These are phyloP conservation scores for Nemania sp. DNA, from an alignment of 2,329 filamentous ascomycete genomes.

Conservation along the genomic window DNA sequence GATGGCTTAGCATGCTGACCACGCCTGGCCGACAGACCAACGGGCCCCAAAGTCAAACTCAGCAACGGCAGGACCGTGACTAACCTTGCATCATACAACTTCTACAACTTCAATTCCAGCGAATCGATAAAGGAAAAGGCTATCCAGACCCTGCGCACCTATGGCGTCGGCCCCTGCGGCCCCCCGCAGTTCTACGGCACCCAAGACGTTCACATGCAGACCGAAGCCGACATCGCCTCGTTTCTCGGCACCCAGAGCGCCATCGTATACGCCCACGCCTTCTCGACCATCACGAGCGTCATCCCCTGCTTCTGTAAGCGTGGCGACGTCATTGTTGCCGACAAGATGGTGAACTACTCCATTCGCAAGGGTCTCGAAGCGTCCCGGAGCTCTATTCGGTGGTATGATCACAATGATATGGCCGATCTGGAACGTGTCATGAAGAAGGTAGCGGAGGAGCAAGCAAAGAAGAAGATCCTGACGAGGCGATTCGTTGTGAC, in stretches of 20 bases:
- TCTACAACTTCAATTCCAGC: slow-evolving; percentile 95
- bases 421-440: slow-evolving; percentile 87
- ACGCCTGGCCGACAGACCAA: slow-evolving; percentile 62
- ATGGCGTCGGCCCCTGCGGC: slow-evolving; percentile 94
- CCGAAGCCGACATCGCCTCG: slow-evolving; percentile 88
- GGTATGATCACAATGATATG: slow-evolving; percentile 97
- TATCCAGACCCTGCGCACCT: slow-evolving; percentile 89
- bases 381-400: slow-evolving; percentile 84
- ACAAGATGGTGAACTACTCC: slow-evolving; percentile 89
- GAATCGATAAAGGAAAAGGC: slow-evolving; percentile 94
- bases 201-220: slow-evolving; percentile 97
- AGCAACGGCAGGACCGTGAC: slow-evolving; percentile 86
- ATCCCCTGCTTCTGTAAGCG: slow-evolving; percentile 97
- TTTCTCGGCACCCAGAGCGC: slow-evolving; percentile 86
- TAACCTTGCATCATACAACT: slow-evolving; percentile 95
- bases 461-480: slow-evolving; percentile 80
- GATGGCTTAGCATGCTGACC: slow-evolving; percentile 6
- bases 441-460: slow-evolving; percentile 83
- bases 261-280: slow-evolving; percentile 95
- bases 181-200: slow-evolving; percentile 98
- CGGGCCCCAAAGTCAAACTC: slow-evolving; percentile 88
- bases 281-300: slow-evolving; percentile 95
- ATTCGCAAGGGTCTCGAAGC: slow-evolving; percentile 95
- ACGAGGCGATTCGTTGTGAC: slow-evolving; percentile 95
- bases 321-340: slow-evolving; percentile 95